Evolutionary conservation across 2,329 filamentous ascomycete genomes (phyloP).

Genomic region (Ophiostoma australiae): DNA sequence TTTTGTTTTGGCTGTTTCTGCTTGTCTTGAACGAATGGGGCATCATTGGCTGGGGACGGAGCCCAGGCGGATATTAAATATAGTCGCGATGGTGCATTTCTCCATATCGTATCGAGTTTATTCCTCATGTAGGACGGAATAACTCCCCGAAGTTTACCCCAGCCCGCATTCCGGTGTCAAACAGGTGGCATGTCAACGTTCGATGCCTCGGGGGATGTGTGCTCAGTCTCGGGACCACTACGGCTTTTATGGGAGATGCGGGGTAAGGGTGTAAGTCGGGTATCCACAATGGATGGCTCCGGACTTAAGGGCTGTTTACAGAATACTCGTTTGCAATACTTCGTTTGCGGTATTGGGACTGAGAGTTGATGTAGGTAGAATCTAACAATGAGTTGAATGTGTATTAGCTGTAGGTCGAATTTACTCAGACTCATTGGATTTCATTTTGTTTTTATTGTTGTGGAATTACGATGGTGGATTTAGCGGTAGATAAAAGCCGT

Average conservation of each 20-base stretch:
- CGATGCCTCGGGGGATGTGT: not conserved
- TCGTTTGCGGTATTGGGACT: not conserved
- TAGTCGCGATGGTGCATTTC: not conserved
- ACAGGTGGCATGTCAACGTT: not conserved
- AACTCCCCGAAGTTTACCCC: not conserved
- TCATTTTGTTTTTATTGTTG: too few relatives aligned
- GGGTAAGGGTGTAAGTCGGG: conserved; percentile 1
- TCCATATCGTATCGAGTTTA: not conserved
- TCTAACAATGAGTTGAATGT: too few relatives aligned
- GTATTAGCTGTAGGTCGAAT: too few relatives aligned
- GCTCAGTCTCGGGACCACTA: conserved; percentile 7
- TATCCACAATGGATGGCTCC: not conserved
- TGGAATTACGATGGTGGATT: too few relatives aligned
- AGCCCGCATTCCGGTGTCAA: conserved; percentile 1
- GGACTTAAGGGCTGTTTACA: not conserved
- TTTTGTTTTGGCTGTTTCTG: not conserved
- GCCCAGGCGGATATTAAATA: not conserved
- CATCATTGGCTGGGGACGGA: not conserved
- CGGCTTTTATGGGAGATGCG: conserved; percentile 2
- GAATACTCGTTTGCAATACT: not conserved
- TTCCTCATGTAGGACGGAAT: not conserved
- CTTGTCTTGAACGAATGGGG: not conserved
- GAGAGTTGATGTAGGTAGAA: too few relatives aligned
- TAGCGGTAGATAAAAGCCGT: too few relatives aligned
- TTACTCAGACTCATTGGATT: too few relatives aligned